phyloP scores from a whole-genome alignment of 768 basidiomycete genomes.

The Lepiota venenata region DNA sequence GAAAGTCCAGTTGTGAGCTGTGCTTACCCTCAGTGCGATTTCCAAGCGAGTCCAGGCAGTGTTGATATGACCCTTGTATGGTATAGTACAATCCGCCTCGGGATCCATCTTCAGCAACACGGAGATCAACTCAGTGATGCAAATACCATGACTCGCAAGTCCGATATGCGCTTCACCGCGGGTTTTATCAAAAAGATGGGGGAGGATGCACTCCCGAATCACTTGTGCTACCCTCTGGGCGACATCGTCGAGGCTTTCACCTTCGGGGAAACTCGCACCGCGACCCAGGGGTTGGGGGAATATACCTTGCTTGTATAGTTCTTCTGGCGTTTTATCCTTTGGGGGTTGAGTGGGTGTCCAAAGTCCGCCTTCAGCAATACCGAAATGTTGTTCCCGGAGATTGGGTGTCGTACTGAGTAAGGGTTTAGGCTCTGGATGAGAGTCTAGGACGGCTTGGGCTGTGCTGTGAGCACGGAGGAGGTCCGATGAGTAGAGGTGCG shows the following conservation, averaged over 20 bases:
- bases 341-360: constrained; percentile 38
- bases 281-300: constrained; percentile 51
- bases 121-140: constrained; percentile 58
- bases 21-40: constrained; percentile 40
- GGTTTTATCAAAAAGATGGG: constrained; percentile 42
- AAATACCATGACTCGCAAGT: constrained; percentile 73
- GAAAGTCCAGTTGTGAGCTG: not conserved
- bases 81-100: constrained; percentile 33
- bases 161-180: constrained; percentile 45
- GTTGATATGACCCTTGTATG: constrained; percentile 51
- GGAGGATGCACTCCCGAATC: constrained; percentile 52
- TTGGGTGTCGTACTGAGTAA: constrained; percentile 49
- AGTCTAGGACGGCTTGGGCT: constrained; percentile 49
- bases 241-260: constrained; percentile 66
- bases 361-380: constrained; percentile 62
- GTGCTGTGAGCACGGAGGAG: constrained; percentile 64
- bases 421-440: constrained; percentile 51
- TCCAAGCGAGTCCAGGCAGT: constrained; percentile 72
- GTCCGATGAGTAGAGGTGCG: constrained; percentile 63
- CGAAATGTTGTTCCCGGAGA: constrained; percentile 71
- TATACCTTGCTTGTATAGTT: constrained; percentile 44
- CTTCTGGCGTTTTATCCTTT: constrained; percentile 29
- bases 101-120: constrained; percentile 52
- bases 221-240: constrained; percentile 49
- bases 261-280: constrained; percentile 57